Evolutionary conservation across 1,139 yeast species (phyloP).

Genomic region (Geotrichum citri-aurantii): DNA sequence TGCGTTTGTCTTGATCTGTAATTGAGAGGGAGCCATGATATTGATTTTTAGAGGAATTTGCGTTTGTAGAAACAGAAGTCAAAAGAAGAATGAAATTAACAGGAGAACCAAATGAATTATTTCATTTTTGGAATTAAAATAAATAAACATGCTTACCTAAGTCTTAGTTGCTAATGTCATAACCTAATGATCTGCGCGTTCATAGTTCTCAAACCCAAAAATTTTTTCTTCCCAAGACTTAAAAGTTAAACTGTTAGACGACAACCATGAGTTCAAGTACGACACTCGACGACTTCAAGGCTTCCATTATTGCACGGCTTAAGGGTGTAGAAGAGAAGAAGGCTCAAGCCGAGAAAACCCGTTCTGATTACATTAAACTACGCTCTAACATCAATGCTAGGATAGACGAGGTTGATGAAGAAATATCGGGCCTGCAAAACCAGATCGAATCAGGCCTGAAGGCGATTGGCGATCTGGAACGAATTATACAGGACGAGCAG

Average conservation of each 20-base stretch:
- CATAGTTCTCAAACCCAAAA: neutral
- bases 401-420: constrained; percentile 47
- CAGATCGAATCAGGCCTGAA: constrained; percentile 45
- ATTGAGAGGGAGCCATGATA: constrained; percentile 66
- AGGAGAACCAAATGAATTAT: neutral
- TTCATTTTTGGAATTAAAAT: neutral
- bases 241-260: neutral
- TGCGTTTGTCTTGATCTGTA: constrained; percentile 73
- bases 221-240: neutral
- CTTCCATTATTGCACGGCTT: constrained; percentile 2
- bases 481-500: constrained; percentile 17
- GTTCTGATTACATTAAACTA: constrained; percentile 7
- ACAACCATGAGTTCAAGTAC: constrained; percentile 1
- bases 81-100: neutral
- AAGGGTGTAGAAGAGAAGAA: constrained; percentile 9
- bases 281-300: constrained; percentile 3
- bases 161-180: neutral
- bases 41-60: neutral
- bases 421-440: constrained; percentile 38
- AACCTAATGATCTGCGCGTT: neutral
- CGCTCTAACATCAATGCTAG: constrained; percentile 39
- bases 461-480: constrained; percentile 36
- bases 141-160: neutral
- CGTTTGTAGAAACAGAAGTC: neutral
- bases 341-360: constrained; percentile 4